Base-by-base conservation (phyloP, 352 stramenopile genomes). In the Pythium insidiosum region DNA sequence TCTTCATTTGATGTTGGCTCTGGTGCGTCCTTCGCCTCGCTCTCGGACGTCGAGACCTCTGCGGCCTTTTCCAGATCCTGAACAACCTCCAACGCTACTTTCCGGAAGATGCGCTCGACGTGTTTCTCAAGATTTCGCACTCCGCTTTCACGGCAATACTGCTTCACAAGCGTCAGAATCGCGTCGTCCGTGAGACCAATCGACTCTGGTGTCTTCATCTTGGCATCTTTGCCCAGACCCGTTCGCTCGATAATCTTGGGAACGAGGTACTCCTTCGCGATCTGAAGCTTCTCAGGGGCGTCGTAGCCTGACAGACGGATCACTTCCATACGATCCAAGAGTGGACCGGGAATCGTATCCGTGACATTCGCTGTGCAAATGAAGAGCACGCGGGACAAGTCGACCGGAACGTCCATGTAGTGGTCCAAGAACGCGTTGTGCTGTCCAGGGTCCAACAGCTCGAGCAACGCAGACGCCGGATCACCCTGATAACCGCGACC, bases 301-400 rank as follows among this genome's bases (percentile, higher is more conserved):
- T 99, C 95, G 49, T 93, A 93, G 16, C 96, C 97, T 21, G 91
- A 97, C 12, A 99, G 56, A 45, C 91, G 87, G 52, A 99, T 95
- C 16, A 99, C 79, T 76, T 99, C 97, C 96, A 99, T 99, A 41
- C 97, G 83, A 77, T 99, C 97, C n/a, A 98, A 68, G 33, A 99
- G 67, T 15, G 97, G 95, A 4, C 84, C 94, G 22, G 97, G 96
- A 53, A 99, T 99, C 24, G 84, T 97, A 45, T 97, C 90, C 12
- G 96, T 80, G 30, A 97, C 88, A 69, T 99, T 98, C 7, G 95
- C 91, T 3, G 94, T 98, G 58, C 95, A 99, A 47, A 99, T 95
- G 63, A 99, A 99, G 5, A 98, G 66, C 26, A 96, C 81, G 7
- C 97, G 95, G 49, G 87, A 98, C 5, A 99, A 79, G 71, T 99